A percentile compares a stretch with the other conserved stretches of the same genome.
These are phyloP conservation scores for Xylariaceae sp. DNA, from an alignment of 2,329 filamentous ascomycete species.

Conservation along the genomic window DNA sequence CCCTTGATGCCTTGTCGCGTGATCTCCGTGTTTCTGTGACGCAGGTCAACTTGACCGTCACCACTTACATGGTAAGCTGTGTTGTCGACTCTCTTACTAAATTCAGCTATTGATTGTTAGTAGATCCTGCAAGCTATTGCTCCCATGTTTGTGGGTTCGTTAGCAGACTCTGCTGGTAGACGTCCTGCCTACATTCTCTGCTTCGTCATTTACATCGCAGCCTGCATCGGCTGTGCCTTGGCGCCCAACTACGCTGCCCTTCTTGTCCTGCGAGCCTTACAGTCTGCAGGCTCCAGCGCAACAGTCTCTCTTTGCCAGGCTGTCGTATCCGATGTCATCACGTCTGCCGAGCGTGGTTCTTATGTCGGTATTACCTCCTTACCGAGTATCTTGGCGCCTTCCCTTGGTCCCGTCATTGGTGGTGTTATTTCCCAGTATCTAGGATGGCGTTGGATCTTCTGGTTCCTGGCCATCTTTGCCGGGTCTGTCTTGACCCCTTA, in stretches of 20 bases:
- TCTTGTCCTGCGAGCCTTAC: constrained; percentile 45
- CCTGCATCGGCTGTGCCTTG: constrained; percentile 43
- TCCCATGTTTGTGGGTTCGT: constrained; percentile 44
- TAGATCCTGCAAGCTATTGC: constrained; percentile 49
- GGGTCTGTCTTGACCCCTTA: constrained; percentile 35
- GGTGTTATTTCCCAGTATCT: constrained; percentile 46
- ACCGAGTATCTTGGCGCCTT: constrained; percentile 39
- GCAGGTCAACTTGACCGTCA: constrained; percentile 35
- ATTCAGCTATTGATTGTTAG: constrained; percentile 24
- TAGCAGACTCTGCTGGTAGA: constrained; percentile 44
- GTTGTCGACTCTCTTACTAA: neutral
- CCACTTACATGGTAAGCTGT: constrained; percentile 32
- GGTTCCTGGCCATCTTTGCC: constrained; percentile 42
- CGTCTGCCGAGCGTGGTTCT: constrained; percentile 49
- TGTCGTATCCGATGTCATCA: constrained; percentile 53
- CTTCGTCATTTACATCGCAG: constrained; percentile 42
- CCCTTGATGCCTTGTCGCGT: constrained; percentile 36
- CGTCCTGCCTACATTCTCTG: constrained; percentile 44
- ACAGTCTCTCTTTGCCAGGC: constrained; percentile 49
- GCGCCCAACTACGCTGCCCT: constrained; percentile 42
- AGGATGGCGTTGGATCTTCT: constrained; percentile 50
- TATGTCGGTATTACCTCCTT: constrained; percentile 46
- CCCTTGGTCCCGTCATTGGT: constrained; percentile 45
- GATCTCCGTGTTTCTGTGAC: constrained; percentile 35
- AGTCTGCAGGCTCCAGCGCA: constrained; percentile 48